A percentile compares a stretch with the other conserved stretches of the same genome.
Conservation (phyloP, 768 basidiomycete genomes). For the Multifurca ochricompacta region DNA sequence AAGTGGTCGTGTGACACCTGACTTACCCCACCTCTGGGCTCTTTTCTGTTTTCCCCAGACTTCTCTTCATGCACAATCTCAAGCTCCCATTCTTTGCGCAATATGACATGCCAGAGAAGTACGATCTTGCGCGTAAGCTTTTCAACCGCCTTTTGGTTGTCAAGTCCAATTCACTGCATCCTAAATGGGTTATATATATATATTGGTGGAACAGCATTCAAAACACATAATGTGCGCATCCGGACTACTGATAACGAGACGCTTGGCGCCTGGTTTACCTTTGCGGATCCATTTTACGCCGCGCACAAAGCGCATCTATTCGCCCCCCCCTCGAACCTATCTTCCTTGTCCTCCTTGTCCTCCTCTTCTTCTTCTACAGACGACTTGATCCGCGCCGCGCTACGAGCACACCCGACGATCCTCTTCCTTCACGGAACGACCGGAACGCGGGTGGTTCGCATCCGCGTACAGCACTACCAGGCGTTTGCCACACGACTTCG, state of each 20-base stretch:
- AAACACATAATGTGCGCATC: constrained; percentile 65
- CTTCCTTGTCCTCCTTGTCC: constrained; percentile 2
- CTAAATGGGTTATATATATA: neutral
- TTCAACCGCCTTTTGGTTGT: constrained; percentile 1
- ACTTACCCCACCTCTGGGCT: neutral
- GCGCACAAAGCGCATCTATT: constrained; percentile 27
- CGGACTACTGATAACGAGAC: constrained; percentile 68
- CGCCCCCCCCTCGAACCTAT: constrained; percentile 30
- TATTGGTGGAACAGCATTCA: constrained; percentile 26
- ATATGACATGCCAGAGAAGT: constrained; percentile 63
- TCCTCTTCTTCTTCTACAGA: constrained; percentile 11
- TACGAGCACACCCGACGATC: constrained; percentile 58
- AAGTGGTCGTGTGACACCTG: constrained; percentile 27
- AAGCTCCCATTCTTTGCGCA: constrained; percentile 55
- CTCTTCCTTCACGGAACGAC: constrained; percentile 90
- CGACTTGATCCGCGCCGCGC: constrained; percentile 43
- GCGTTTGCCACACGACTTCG: constrained; percentile 56
- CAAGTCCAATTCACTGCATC: neutral
- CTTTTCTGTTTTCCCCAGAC: too few species aligned
- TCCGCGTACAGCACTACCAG: constrained; percentile 60
- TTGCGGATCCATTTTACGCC: constrained; percentile 55
- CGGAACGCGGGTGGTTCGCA: constrained; percentile 64
- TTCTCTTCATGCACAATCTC: constrained; percentile 60
- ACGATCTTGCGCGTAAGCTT: constrained; percentile 70
- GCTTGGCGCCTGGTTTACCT: constrained; percentile 84